Conservation (phyloP, 2,329 filamentous ascomycete genomes). For the Botryotinia narcissicola region DNA sequence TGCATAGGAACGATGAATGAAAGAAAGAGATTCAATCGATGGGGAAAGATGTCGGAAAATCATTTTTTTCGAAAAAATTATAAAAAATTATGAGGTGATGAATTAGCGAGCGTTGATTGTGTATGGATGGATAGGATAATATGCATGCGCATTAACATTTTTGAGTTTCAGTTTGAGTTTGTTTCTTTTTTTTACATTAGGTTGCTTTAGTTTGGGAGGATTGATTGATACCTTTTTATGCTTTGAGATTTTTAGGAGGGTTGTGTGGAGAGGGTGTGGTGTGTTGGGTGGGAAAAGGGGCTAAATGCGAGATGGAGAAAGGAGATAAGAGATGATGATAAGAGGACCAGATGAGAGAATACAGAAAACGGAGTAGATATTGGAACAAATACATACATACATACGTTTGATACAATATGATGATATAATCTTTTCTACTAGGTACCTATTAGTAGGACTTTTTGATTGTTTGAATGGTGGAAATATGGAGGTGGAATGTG, state of each 20-base stretch:
- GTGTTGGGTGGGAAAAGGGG: not conserved
- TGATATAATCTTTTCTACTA: not conserved
- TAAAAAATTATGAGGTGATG: not conserved
- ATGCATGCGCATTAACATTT: not conserved
- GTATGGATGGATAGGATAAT: not conserved
- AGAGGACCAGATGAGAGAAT: not conserved
- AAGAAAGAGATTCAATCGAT: not conserved
- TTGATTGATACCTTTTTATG: not conserved
- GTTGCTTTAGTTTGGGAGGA: not conserved
- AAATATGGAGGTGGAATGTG: no score
- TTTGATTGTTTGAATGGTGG: not conserved
- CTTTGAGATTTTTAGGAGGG: not conserved
- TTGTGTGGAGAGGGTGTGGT: not conserved
- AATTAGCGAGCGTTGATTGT: not conserved
- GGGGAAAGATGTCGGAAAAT: not conserved
- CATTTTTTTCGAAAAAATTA: not conserved
- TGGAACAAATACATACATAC: not conserved
- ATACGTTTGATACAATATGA: not conserved
- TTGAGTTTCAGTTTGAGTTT: not conserved
- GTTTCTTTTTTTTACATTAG: not conserved
- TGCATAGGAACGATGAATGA: not conserved
- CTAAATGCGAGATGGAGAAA: not conserved
- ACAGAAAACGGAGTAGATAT: not conserved
- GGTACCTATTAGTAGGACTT: not conserved
- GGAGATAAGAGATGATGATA: not conserved